Evolutionary conservation across 352 stramenopile species (phyloP), one percentile per base, ranked within the genome.

Genomic region (Phytophthora aleatoria): DNA sequence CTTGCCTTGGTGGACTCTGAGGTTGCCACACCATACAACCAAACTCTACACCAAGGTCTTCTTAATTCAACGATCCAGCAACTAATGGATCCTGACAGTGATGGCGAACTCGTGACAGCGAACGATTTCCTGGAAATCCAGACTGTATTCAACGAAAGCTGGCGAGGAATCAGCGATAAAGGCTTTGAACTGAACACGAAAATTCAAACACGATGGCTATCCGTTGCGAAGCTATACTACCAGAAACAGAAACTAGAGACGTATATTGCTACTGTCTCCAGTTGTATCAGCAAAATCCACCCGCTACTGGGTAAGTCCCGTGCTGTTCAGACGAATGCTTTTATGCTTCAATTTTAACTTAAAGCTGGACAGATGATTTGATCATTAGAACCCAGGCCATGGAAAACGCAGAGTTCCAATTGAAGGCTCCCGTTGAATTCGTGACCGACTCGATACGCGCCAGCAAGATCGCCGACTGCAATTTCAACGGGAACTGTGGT

Each of bases 401-500:
- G 67, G 82, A 90, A 48, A 59, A 59, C 5, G 77, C 80, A 0
- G 81, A 91, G 57, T 90, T 87, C 28, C 51, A 63, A 11, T 64
- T 93, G 49, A 89, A 93, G 48, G 61, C 63, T 2, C 51, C 74
- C 0, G 71, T 90, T 30, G 79, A 91, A 61, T 87, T 82, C 55
- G 79, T 82, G 54, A 90, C 77, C 0, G 67, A 83, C 26, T 62
- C 62, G 3, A 74, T 91, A 6, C 81, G 79, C 4, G 39, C 52
- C 1, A 76, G 72, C 67, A 91, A 86, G 45, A 78, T 90, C 24
- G 54, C 61, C 15, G 82, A 93, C 59, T 93, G 82, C 52, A 57
- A 71, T 8, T 87, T 76, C 56, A 66, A 79, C 41, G 69, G 55
- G 20, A 88, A 89, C 60, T 91, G 82, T 61, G 71, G 81, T 90